Evolutionary conservation across 805 yeast species (phyloP), one percentile per base, ranked within the genome.

Genomic region (Groenewaldozyma tartarivorans): DNA sequence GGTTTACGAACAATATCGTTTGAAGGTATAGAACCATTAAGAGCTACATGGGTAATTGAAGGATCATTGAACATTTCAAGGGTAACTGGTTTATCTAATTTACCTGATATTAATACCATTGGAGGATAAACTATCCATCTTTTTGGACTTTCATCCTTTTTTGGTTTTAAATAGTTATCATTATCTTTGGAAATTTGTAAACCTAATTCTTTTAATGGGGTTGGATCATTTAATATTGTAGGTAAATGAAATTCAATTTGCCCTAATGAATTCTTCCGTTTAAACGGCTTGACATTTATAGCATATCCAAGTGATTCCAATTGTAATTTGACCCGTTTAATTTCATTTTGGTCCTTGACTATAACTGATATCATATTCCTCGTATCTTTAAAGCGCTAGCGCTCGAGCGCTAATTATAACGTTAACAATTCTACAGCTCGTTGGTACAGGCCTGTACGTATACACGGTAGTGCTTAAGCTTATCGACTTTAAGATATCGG

Each of bases 91-190:
- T 27, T 27, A 20, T 38, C 0, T 80, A 65, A 13, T 3, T 61
- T 65, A 0, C 72, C 54, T 32, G 74, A 69, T 31, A 82, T 68
- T 6, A 83, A 61, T 1, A 81, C 57, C 70, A 83, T 57, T 0
- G 94, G 92, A 1, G 77, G 74, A 52, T 83, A 83, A 0, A 79
- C 46, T 0, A 79, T 65, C 68, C 77, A 81, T 48, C 72, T 71
- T 6, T 6, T 4, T 17, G n/a, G n/a, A n/a, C n/a, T n/a, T n/a
- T n/a, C n/a, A n/a, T n/a, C n/a, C n/a, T n/a, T n/a, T n/a, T n/a
- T n/a, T n/a, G n/a, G n/a, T n/a, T n/a, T n/a, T n/a, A n/a, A n/a
- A n/a, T n/a, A n/a, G n/a, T n/a, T n/a, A n/a, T n/a, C n/a, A n/a
- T n/a, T n/a, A n/a, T n/a, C n/a, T n/a, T n/a, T n/a, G n/a, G n/a